Evolutionary conservation across 805 yeast genomes (phyloP), one percentile per base, ranked within the genome.

Genomic region (Scheffersomyces lignosus): DNA sequence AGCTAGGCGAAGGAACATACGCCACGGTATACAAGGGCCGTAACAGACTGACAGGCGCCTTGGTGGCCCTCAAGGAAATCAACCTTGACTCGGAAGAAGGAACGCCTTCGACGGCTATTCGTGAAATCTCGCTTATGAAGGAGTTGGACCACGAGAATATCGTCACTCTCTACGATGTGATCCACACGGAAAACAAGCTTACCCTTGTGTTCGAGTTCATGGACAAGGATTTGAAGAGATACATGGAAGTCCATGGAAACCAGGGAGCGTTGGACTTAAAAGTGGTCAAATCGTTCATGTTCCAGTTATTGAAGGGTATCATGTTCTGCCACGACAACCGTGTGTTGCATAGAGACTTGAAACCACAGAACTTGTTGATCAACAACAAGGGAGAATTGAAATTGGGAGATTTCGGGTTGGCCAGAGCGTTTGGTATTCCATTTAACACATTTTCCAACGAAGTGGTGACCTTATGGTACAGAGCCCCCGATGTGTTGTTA

Each of bases 11-110:
- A 65, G 96, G 96, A 33, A 87, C 99, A 1, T 93, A 93, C 65
- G 99, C 99, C 52, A 95, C 96, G n/a, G 99, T 93, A 23, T 93
- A 91, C 70, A 93, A 91, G 55, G 99, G 86, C 27, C 78, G 88
- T 56, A 93, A 87, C 60, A 78, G 87, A 44, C 79, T 82, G 52
- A 83, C 90, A 18, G 96, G 89, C 34, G 89, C 87, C 37, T 73
- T 90, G 14, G 99, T 93, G 14, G 99, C 99, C 0, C 71, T 93
- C 52, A 93, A 93, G 60, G 98, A 93, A 60, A 93, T 93, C 65
- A 86, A 85, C 52, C 72, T 91, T 43, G 99, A 93, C 57, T 83
- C 95, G 34, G 99, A 93, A 56, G 97, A 93, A 66, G 99, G 99
- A 26, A 95, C 98, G 1, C 99, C 99, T 5, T 88, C 96, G 4